Evolutionary conservation across 1,139 yeast genomes (phyloP).

Genomic region (Debaryomyces robertsiae): DNA sequence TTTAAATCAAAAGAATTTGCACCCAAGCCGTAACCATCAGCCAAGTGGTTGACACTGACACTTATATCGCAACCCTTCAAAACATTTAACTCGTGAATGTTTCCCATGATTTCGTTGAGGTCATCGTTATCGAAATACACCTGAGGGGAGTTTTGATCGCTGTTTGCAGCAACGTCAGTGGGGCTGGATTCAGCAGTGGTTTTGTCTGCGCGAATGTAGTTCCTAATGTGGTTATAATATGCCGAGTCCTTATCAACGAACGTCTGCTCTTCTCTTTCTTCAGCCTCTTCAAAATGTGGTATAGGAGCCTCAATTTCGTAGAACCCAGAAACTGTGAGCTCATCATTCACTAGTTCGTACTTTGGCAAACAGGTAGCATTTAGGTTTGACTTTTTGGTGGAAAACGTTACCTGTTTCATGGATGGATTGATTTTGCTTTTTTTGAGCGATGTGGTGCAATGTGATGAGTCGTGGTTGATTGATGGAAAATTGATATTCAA

Average conservation of each 20-base stretch:
- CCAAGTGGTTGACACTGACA: constrained; percentile 22
- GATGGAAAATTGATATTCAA: constrained; percentile 38
- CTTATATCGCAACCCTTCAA: constrained; percentile 26
- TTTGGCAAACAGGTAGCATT: constrained; percentile 13
- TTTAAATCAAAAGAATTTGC: constrained; percentile 12
- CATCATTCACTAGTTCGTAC: constrained; percentile 13
- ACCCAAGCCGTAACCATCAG: constrained; percentile 18
- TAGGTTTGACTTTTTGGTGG: background rate
- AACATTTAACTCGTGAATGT: constrained; percentile 17
- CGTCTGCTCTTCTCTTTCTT: constrained; percentile 16
- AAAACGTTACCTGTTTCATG: constrained; percentile 13
- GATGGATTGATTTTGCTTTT: constrained; percentile 12
- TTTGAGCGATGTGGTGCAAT: constrained; percentile 24
- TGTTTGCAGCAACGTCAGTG: constrained; percentile 3
- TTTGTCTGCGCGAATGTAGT: constrained; percentile 8
- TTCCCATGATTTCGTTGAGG: constrained; percentile 13
- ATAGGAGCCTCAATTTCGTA: constrained; percentile 13
- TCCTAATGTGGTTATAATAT: constrained; percentile 20
- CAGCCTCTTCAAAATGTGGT: background rate
- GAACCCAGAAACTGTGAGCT: constrained; percentile 13
- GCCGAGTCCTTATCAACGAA: constrained; percentile 22
- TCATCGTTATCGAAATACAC: constrained; percentile 18
- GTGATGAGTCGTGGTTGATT: constrained; percentile 29
- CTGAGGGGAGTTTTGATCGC: constrained; percentile 10
- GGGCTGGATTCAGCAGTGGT: constrained; percentile 9